These are phyloP conservation scores for Hymenoscyphus fraxineus DNA, from an alignment of 2,329 filamentous ascomycete genomes.

Conservation along the genomic window DNA sequence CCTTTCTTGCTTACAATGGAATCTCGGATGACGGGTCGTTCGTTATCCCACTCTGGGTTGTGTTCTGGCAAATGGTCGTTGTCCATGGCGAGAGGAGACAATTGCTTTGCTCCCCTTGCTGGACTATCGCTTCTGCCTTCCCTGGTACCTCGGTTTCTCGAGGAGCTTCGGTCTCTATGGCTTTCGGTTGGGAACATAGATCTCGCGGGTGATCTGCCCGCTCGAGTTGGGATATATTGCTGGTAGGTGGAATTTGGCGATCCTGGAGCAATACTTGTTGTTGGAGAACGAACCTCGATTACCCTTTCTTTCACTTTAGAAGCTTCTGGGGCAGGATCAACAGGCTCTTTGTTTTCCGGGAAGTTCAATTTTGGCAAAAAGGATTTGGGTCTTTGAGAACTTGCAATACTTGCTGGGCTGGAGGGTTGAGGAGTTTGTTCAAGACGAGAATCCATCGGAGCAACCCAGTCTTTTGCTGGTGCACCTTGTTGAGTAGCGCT, in stretches of 20 bases:
- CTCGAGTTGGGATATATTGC: conserved; percentile 9
- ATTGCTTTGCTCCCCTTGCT: background rate
- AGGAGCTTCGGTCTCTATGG: conserved; percentile 8
- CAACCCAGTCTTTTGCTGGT: conserved; percentile 18
- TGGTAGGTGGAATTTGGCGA: conserved; percentile 7
- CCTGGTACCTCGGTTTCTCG: conserved; percentile 4
- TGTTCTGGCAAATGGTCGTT: conserved; percentile 17
- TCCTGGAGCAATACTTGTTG: background rate
- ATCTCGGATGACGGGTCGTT: conserved; percentile 13
- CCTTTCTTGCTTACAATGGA: conserved; percentile 12
- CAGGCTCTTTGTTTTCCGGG: conserved; percentile 12
- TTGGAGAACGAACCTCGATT: conserved; percentile 6
- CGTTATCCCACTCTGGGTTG: conserved; percentile 16
- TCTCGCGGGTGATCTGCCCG: conserved; percentile 12
- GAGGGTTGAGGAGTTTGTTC: conserved; percentile 18
- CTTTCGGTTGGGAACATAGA: conserved; percentile 18
- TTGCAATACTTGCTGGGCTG: conserved; percentile 4
- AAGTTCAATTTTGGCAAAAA: conserved; percentile 22
- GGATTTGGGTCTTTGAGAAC: conserved; percentile 15
- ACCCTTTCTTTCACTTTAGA: background rate
- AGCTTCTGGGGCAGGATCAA: conserved; percentile 4
- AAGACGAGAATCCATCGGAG: conserved; percentile 27
- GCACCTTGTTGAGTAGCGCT: background rate
- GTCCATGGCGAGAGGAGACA: conserved; percentile 2
- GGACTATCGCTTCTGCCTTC: background rate